These are phyloP conservation scores for Tylopilus subfusipes DNA, from an alignment of 768 basidiomycete species.

Conservation along the genomic window DNA sequence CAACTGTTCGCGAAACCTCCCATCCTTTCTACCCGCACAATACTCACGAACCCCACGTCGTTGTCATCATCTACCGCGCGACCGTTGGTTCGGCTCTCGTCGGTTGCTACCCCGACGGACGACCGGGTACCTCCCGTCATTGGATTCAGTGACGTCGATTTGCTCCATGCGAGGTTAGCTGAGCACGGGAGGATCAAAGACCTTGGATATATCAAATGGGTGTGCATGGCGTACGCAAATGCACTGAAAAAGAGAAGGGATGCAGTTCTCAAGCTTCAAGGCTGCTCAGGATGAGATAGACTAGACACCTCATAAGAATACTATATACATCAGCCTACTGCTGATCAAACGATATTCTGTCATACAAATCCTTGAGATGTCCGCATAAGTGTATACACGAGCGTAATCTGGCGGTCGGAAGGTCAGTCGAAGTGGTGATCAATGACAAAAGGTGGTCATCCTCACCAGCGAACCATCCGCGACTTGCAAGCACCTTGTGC, in stretches of 20 bases:
- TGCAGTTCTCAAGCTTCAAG: conserved; percentile 20
- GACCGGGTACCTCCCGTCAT: conserved; percentile 78
- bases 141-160: conserved; percentile 71
- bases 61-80: conserved; percentile 34
- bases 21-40: conserved; percentile 57
- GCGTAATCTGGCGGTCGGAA: neutral
- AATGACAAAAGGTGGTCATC: neutral
- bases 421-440: neutral
- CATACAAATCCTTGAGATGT: neutral
- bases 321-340: neutral
- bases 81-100: conserved; percentile 70
- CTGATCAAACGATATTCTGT: neutral
- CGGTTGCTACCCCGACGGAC: conserved; percentile 59
- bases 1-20: conserved; percentile 38
- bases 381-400: too few species aligned
- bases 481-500: too few species aligned
- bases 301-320: neutral
- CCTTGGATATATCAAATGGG: conserved; percentile 68
- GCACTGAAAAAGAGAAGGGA: conserved; percentile 62
- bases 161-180: conserved; percentile 75
- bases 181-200: conserved; percentile 39
- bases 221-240: conserved; percentile 69
- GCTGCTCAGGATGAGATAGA: conserved; percentile 6
- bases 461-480: too few species aligned
- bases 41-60: conserved; percentile 35